A percentile compares a stretch with the other conserved stretches of the same genome.
Conservation (phyloP, 2,329 filamentous ascomycete species). For the Xylariaceae sp. region DNA sequence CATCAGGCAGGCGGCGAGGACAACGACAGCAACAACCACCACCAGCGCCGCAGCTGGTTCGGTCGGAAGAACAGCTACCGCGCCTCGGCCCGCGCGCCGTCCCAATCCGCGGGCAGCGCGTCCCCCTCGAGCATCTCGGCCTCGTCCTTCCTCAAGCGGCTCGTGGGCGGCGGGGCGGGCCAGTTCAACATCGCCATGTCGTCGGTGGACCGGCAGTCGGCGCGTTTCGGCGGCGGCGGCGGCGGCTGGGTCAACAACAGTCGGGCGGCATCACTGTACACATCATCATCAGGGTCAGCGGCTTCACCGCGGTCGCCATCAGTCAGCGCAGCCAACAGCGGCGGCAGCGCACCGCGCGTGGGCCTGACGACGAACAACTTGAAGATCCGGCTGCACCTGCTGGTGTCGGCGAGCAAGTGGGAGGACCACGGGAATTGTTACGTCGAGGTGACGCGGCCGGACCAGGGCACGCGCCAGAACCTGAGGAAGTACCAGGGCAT, state of each 20-base stretch:
- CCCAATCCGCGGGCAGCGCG: constrained; percentile 63
- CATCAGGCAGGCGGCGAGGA: constrained; percentile 36
- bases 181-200: constrained; percentile 79
- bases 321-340: constrained; percentile 45
- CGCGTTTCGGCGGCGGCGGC: constrained; percentile 44
- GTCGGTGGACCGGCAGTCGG: constrained; percentile 57
- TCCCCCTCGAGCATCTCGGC: constrained; percentile 57
- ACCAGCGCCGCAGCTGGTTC: constrained; percentile 46
- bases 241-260: too few relatives aligned
- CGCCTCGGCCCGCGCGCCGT: constrained; percentile 53
- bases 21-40: constrained; percentile 36
- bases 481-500: constrained; percentile 55
- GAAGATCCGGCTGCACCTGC: constrained; percentile 78
- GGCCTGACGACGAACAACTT: constrained; percentile 68
- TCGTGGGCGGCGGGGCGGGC: constrained; percentile 58
- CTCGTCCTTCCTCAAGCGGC: constrained; percentile 67
- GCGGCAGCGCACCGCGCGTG: constrained; percentile 36
- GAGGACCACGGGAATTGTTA: constrained; percentile 81
- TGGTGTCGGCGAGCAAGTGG: constrained; percentile 74
- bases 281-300: constrained; percentile 42
- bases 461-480: constrained; percentile 50
- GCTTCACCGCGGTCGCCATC: constrained; percentile 50
- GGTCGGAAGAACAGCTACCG: constrained; percentile 59
- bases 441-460: constrained; percentile 75
- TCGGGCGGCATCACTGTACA: constrained; percentile 54